Base-by-base conservation (phyloP, 257 asterid species). In the Capsicum rhomboideum region DNA sequence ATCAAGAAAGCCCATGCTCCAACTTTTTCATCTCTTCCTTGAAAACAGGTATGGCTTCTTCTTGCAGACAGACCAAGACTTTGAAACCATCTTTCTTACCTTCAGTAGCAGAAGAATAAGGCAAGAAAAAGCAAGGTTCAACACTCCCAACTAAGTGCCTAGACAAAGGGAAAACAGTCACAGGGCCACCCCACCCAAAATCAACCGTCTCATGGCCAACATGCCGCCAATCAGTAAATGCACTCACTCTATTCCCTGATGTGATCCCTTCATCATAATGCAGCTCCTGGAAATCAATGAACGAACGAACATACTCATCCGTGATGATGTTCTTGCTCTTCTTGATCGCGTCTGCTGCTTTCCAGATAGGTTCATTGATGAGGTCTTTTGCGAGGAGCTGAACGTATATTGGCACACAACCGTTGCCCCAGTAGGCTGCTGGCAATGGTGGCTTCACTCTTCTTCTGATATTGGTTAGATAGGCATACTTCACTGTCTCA, bases 151-250 rank as follows among this genome's bases (percentile, higher is more conserved):
- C 90, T 71, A 95, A 87, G 59, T 82, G 89, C 82, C 87, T 83
- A 5, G 99, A 93, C 28, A 95, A 88, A 0, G 97, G 98, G 84
- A 94, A 89, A 64, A 95, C 95, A 4, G 92, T 91, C 20, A 88
- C 91, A 6, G 99, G 97, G 52, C 96, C 93, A 26, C 97, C 97
- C 98, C 98, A 94, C 31, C 99, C 99, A 10, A 92, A 95, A 79
- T 95, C 95, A 80, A 94, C 93, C 11, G 91, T 84, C 42, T 98
- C 93, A 37, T 95, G 98, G 29, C 99, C 99, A 85, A 94, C 87
- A 82, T 95, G 99, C 63, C 99, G 87, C 99, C 99, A 95, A 83
- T 95, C 99, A 3, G 99, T 94, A 87, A 95, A 95, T 2, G 96
- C 98, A 71, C 94, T 92, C 83, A 95, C 96, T 13, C 91, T 89